These are phyloP conservation scores for Rhodofomes roseus DNA, from an alignment of 1,284 basidiomycete genomes.

Conservation along the genomic window DNA sequence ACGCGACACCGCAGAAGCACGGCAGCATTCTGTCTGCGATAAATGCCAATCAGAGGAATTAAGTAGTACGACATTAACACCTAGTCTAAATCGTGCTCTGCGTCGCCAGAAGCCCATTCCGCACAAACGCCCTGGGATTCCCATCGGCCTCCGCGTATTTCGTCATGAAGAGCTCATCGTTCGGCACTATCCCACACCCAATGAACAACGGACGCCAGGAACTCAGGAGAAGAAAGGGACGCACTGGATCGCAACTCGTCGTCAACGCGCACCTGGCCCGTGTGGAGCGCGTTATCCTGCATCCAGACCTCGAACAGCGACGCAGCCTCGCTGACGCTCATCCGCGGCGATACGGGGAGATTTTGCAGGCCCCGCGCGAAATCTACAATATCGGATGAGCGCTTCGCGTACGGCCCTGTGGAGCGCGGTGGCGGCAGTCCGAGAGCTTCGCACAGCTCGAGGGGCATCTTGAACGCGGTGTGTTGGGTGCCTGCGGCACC, in stretches of 20 bases:
- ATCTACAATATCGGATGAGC: constrained; percentile 37
- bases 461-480: constrained; percentile 46
- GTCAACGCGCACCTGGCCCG: constrained; percentile 33
- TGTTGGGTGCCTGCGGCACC: constrained; percentile 61
- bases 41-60: background rate
- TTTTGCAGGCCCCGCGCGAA: constrained; percentile 55
- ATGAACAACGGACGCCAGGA: no score
- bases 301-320: constrained; percentile 71
- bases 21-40: background rate
- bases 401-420: constrained; percentile 46
- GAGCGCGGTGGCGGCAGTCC: constrained; percentile 35
- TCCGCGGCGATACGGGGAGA: constrained; percentile 51
- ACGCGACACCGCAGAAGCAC: no score
- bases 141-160: constrained; percentile 73
- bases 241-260: background rate
- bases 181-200: constrained; percentile 4
- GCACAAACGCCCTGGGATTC: constrained; percentile 72
- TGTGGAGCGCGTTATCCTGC: constrained; percentile 46
- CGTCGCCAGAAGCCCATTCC: constrained; percentile 58
- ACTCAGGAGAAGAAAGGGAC: no score
- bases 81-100: constrained; percentile 3
- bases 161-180: constrained; percentile 64
- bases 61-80: background rate
- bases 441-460: constrained; percentile 60
- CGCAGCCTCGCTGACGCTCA: constrained; percentile 61